Percentiles rank a stretch among this genome's conserved stretches.
Conservation (phyloP, 1,139 yeast species). For the Pichia sp. region DNA sequence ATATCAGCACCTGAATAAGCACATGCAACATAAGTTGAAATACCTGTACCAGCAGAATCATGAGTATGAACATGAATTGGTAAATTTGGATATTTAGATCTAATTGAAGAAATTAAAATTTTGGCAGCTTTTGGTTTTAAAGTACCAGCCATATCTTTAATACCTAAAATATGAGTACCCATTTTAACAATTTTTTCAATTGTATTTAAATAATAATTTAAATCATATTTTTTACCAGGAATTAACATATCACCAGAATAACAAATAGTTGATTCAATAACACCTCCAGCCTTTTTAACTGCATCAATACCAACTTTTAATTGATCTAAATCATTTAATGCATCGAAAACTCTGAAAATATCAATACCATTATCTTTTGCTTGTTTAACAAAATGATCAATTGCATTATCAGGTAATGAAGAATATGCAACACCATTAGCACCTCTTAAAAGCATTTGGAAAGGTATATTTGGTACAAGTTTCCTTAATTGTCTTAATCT, state of each 20-base stretch:
- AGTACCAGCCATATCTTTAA: constrained; percentile 99
- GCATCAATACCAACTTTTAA: constrained; percentile 97
- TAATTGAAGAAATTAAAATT: constrained; percentile 66
- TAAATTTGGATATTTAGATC: constrained; percentile 82
- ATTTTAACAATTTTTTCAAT: constrained; percentile 78
- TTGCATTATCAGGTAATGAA: constrained; percentile 95
- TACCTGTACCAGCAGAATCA: constrained; percentile 99
- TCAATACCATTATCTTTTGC: constrained; percentile 96
- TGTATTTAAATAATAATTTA: constrained; percentile 76
- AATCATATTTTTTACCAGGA: constrained; percentile 90
- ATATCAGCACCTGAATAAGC: constrained; percentile 97
- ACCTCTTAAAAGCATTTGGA: constrained; percentile 98
- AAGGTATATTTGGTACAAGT: constrained; percentile 95
- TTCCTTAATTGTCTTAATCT: constrained; percentile 81
- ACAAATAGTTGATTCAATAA: constrained; percentile 95
- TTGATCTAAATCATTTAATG: constrained; percentile 93
- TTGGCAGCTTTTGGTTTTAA: constrained; percentile 92
- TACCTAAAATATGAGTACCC: constrained; percentile 97
- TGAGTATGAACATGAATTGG: constrained; percentile 99
- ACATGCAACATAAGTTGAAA: constrained; percentile 90
- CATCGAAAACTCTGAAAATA: constrained; percentile 95
- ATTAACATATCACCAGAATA: constrained; percentile 98
- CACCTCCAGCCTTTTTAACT: constrained; percentile 97
- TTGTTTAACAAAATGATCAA: constrained; percentile 90
- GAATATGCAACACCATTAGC: constrained; percentile 99